Evolutionary conservation across 257 asterid genomes (phyloP).

Genomic region (Solanum appendiculatum): DNA sequence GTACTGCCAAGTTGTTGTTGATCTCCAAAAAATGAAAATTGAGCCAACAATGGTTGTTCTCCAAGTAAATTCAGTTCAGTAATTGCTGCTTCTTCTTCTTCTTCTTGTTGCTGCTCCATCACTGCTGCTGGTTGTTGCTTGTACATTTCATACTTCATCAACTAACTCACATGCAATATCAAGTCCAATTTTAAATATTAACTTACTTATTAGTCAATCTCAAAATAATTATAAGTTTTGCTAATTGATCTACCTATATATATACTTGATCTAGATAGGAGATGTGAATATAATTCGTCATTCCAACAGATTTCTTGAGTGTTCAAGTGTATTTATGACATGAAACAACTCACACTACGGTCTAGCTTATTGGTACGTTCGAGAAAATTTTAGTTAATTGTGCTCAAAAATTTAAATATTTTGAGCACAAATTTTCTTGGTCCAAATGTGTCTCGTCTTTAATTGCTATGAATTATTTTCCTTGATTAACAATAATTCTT

Average conservation of each 20-base stretch:
- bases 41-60: constrained; percentile 42
- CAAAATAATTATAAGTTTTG: neutral
- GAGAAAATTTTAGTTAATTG: neutral
- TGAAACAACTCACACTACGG: neutral
- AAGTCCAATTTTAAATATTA: neutral
- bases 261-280: too few species aligned
- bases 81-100: constrained; percentile 25
- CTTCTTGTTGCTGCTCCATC: neutral
- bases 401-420: neutral
- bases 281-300: neutral
- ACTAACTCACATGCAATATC: constrained; percentile 2
- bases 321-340: neutral
- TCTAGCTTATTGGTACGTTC: neutral
- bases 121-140: constrained; percentile 18
- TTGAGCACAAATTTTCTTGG: too few species aligned
- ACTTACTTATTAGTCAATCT: neutral
- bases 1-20: constrained; percentile 22
- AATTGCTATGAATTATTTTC: neutral
- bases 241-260: neutral
- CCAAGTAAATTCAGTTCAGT: constrained; percentile 45
- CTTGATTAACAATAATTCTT: neutral
- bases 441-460: neutral
- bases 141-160: constrained; percentile 44
- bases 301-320: neutral
- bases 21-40: constrained; percentile 52